Percentiles rank a stretch among this genome's conserved stretches.
These are phyloP conservation scores for Trametes punicea DNA, from an alignment of 768 basidiomycete species.

Conservation along the genomic window DNA sequence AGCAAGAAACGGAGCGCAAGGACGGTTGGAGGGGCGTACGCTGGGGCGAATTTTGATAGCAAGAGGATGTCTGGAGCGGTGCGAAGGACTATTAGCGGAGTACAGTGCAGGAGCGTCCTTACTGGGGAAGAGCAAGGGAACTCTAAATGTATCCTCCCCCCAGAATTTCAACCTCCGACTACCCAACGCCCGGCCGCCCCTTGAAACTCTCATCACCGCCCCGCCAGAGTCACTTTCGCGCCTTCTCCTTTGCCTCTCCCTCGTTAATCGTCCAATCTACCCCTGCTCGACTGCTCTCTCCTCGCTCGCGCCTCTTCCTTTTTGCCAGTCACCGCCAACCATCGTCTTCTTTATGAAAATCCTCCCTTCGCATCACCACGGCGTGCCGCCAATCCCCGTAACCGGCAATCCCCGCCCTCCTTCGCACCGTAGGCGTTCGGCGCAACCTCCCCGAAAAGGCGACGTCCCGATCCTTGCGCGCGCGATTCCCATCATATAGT, in stretches of 20 bases:
- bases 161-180: conserved; percentile 29
- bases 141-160: conserved; percentile 28
- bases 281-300: no score
- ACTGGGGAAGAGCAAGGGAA: conserved; percentile 23
- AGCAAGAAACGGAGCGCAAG: neutral
- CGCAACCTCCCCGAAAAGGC: conserved; percentile 15
- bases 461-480: conserved; percentile 8
- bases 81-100: conserved; percentile 31
- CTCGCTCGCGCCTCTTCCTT: no score
- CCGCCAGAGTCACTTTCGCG: conserved; percentile 18
- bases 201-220: conserved; percentile 22
- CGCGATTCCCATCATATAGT: no score
- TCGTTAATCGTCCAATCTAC: conserved; percentile 1
- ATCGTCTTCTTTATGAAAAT: neutral
- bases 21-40: conserved; percentile 21
- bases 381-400: neutral
- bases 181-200: conserved; percentile 24
- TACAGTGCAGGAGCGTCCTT: conserved; percentile 32
- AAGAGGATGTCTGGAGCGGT: conserved; percentile 24
- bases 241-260: conserved; percentile 14
- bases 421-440: conserved; percentile 2
- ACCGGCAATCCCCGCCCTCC: neutral
- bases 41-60: conserved; percentile 28
- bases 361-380: neutral
- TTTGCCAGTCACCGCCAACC: no score